Evolutionary conservation across 805 yeast species (phyloP).

Genomic region (Lipomyces yamanashiensis): DNA sequence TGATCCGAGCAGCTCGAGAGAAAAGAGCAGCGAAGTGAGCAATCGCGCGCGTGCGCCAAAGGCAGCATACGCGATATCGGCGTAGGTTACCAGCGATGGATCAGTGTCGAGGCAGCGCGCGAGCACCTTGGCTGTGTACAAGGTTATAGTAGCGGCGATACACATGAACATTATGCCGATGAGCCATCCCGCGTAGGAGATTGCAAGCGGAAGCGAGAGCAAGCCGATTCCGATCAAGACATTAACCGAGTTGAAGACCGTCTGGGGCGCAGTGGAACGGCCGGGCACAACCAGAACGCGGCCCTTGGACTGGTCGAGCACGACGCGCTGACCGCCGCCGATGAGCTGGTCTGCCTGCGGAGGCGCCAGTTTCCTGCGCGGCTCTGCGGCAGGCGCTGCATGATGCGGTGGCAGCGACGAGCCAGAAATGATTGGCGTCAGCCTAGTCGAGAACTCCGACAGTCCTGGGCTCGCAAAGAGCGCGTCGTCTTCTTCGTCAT

Average conservation of each 20-base stretch:
- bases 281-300: slow-evolving; percentile 75
- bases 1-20: slow-evolving; percentile 76
- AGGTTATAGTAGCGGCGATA: slow-evolving; percentile 68
- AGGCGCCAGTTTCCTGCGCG: not conserved
- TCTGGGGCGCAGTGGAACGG: slow-evolving; percentile 76
- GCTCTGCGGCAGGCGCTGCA: not conserved
- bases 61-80: slow-evolving; percentile 86
- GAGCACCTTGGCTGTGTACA: slow-evolving; percentile 74
- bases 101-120: slow-evolving; percentile 81
- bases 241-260: slow-evolving; percentile 68
- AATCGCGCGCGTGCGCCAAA: slow-evolving; percentile 79
- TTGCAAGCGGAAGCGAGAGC: slow-evolving; percentile 67
- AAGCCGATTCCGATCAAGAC: slow-evolving; percentile 71
- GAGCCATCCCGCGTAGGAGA: slow-evolving; percentile 64
- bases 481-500: slow-evolving; percentile 14
- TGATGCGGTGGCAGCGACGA: slow-evolving; percentile 1
- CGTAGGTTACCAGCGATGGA: slow-evolving; percentile 79
- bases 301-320: slow-evolving; percentile 71
- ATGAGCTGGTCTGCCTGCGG: slow-evolving; percentile 17
- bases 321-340: slow-evolving; percentile 24
- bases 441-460: not conserved
- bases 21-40: slow-evolving; percentile 71
- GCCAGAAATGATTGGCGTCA: slow-evolving; percentile 9
- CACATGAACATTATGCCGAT: slow-evolving; percentile 64
- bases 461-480: not conserved